Evolutionary conservation across 345 rosid species (phyloP).

Genomic region (Lepidium africanum): DNA sequence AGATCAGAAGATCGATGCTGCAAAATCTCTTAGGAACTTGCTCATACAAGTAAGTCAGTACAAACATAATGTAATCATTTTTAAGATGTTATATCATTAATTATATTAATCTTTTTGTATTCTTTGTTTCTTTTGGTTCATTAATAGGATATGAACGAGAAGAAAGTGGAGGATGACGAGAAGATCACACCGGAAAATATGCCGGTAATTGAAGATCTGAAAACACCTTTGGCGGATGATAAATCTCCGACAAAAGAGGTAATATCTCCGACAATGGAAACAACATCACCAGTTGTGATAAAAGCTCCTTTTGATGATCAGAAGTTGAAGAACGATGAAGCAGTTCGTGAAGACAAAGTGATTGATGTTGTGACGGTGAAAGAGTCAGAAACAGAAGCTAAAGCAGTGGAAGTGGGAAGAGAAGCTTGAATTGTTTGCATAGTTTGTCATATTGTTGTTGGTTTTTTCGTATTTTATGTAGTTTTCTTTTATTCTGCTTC

Average conservation of each 20-base stretch:
- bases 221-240: background rate
- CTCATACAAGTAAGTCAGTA: constrained; percentile 12
- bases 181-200: background rate
- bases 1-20: constrained; percentile 12
- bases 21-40: constrained; percentile 23
- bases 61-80: background rate
- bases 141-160: constrained; percentile 5
- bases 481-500: no score
- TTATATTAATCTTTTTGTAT: background rate
- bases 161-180: background rate
- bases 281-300: background rate
- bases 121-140: background rate
- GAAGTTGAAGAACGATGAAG: background rate
- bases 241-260: background rate
- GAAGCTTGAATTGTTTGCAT: background rate
- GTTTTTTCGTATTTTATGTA: no score
- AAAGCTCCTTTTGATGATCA: background rate
- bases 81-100: background rate
- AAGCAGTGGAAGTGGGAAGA: background rate
- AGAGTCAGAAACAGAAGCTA: constrained; percentile 7
- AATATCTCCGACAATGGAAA: background rate
- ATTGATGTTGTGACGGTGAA: background rate
- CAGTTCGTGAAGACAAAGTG: background rate
- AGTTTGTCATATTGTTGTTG: no score
- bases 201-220: background rate